phyloP scores from a whole-genome alignment of 306 rosid genomes.

The Aeschynomene evenia region DNA sequence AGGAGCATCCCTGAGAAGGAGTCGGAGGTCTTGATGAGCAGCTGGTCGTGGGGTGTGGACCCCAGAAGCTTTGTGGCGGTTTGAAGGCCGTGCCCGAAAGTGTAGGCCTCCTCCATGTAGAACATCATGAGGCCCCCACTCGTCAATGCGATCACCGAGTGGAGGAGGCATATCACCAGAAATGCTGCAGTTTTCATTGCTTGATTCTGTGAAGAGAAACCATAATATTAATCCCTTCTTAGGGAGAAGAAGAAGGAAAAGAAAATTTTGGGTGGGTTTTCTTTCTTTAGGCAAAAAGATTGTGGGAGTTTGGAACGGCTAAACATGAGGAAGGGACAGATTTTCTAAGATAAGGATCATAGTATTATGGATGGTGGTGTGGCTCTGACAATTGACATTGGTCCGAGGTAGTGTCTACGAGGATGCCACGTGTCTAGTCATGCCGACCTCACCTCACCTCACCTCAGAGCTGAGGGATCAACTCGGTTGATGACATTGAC shows the following conservation, averaged over 20 bases:
- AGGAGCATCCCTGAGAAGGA: constrained; percentile 87
- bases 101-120: constrained; percentile 83
- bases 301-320: not conserved
- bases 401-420: not conserved
- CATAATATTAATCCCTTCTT: no score
- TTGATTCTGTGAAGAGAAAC: not conserved
- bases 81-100: constrained; percentile 72
- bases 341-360: not conserved
- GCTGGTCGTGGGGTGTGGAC: constrained; percentile 91
- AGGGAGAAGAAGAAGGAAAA: no score
- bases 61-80: constrained; percentile 76
- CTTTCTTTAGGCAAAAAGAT: not conserved
- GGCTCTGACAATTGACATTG: not conserved
- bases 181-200: constrained; percentile 72
- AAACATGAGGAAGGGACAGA: not conserved
- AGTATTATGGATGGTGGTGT: not conserved
- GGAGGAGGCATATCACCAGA: constrained; percentile 73
- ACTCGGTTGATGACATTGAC: not conserved
- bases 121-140: constrained; percentile 88
- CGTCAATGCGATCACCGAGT: constrained; percentile 61
- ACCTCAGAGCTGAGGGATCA: no score
- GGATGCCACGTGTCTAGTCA: not conserved
- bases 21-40: constrained; percentile 88
- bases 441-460: no score
- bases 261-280: not conserved